Evolutionary conservation across 208 protist species (phyloP), one percentile per base, ranked within the genome.

Genomic region (Phytomonas serpens): DNA sequence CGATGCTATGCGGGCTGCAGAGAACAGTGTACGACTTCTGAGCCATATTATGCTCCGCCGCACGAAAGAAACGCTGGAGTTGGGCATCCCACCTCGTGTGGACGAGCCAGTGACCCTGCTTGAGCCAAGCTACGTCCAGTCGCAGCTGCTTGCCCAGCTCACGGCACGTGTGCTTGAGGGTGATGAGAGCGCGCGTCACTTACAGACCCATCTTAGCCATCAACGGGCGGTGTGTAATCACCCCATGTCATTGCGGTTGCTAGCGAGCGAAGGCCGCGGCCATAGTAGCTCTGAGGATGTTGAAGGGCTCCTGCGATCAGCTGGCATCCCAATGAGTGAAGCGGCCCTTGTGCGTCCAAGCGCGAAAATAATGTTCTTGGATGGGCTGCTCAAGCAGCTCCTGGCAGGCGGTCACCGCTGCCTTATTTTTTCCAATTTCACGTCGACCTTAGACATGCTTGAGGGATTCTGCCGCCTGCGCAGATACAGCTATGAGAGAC

Each of bases 31-130:
- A 19, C 57, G 62, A 37, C 68, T 96, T 32, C 81, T 99, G 11
- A 79, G 83, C 68, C 92, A 88, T 33, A 87, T 98, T 69, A 87
- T 99, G 87, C 86, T 99, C 51, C 95, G 98, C 27, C 89, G 99
- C 73, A 94, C 97, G 36, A 99, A 99, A 75, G 85, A 85, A 27
- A 89, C 97, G 36, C 94, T 99, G 36, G 98, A 99, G 72, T 97
- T 99, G 57, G 92, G 84, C 69, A 97, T 99, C 64, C 97, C 98
- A 36, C 94, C 96, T 3, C 98, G 98, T 73, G 84, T 98, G 30
- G 98, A 96, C 62, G 82, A 91, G 68, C 92, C 89, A 13, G 57
- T 86, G 27, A 80, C 79, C 57, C 80, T 85, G 76, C 71, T 96
- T 51, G 61, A 72, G 30, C 87, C 89, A 23, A 93, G 89, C 13